A percentile compares a stretch with the other conserved stretches of the same genome.
Conservation (phyloP, 306 rosid species). For the Carpinus fangiana region DNA sequence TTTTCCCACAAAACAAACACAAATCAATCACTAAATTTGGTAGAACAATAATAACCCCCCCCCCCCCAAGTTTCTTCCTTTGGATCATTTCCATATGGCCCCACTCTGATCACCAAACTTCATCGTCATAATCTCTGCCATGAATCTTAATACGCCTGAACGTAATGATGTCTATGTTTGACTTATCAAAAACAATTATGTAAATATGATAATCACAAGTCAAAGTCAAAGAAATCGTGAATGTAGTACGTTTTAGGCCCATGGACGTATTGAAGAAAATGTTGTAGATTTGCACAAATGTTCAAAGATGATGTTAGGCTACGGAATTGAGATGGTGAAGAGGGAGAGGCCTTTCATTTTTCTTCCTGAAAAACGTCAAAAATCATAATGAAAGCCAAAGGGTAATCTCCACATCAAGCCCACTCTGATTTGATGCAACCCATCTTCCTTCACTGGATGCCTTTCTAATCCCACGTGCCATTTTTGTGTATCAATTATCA, state of each 20-base stretch:
- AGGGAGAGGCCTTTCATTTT: too few relatives aligned
- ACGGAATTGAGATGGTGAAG: not conserved
- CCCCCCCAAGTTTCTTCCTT: not conserved
- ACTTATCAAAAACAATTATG: too few relatives aligned
- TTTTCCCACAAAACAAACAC: not conserved
- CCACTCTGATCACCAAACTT: too few relatives aligned
- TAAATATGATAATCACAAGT: not conserved
- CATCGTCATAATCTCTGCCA: too few relatives aligned
- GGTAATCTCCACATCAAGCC: not conserved
- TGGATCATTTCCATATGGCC: too few relatives aligned
- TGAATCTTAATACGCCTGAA: too few relatives aligned
- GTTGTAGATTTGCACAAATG: not conserved
- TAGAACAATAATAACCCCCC: not conserved
- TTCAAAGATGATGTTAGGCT: not conserved
- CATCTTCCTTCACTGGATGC: not conserved
- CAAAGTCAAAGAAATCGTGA: not conserved
- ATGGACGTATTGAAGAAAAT: not conserved
- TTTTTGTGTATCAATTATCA: not conserved
- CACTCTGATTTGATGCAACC: not conserved
- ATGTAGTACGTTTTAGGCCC: not conserved
- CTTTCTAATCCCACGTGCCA: not conserved
- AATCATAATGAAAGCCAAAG: not conserved
- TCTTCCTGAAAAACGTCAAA: not conserved
- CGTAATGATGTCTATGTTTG: too few relatives aligned
- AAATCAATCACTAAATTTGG: not conserved